Evolutionary conservation across 768 basidiomycete species (phyloP).

Genomic region (Tricholoma matsutake): DNA sequence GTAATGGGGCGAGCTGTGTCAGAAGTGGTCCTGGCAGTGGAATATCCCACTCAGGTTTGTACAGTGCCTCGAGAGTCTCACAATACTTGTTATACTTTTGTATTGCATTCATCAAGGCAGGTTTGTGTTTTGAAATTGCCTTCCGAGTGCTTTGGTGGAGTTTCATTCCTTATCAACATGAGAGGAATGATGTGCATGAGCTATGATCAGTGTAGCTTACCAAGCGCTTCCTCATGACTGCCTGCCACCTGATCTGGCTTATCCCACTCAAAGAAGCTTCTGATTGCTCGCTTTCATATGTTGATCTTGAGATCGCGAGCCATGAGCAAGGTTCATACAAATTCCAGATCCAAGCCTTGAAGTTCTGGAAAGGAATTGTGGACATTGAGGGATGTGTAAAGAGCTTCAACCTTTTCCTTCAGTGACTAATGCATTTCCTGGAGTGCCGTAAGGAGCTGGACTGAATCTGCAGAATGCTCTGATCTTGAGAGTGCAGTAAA

Average conservation of each 20-base stretch:
- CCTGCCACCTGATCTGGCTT: constrained; percentile 17
- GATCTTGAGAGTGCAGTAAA: background rate
- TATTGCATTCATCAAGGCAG: constrained; percentile 20
- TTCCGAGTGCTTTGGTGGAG: constrained; percentile 28
- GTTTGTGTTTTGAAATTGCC: constrained; percentile 24
- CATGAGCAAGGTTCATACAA: constrained; percentile 29
- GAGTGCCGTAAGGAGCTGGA: constrained; percentile 17
- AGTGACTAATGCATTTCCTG: constrained; percentile 17
- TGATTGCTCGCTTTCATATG: constrained; percentile 30
- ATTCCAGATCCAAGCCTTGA: constrained; percentile 23
- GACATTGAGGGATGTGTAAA: constrained; percentile 35
- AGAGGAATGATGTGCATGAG: background rate
- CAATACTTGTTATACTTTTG: constrained; percentile 29
- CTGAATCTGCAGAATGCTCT: constrained; percentile 1
- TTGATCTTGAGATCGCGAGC: constrained; percentile 38
- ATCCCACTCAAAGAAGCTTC: constrained; percentile 38
- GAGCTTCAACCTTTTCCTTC: constrained; percentile 22
- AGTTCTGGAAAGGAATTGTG: constrained; percentile 31
- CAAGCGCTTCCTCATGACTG: constrained; percentile 1
- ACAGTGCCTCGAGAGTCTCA: constrained; percentile 10
- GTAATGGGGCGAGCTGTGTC: constrained; percentile 22
- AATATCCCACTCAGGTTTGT: constrained; percentile 23
- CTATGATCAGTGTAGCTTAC: background rate
- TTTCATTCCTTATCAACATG: constrained; percentile 20
- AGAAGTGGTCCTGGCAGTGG: constrained; percentile 30